Base-by-base conservation (phyloP, 108 stramenopile genomes). In the Asterionellopsis glacialis region DNA sequence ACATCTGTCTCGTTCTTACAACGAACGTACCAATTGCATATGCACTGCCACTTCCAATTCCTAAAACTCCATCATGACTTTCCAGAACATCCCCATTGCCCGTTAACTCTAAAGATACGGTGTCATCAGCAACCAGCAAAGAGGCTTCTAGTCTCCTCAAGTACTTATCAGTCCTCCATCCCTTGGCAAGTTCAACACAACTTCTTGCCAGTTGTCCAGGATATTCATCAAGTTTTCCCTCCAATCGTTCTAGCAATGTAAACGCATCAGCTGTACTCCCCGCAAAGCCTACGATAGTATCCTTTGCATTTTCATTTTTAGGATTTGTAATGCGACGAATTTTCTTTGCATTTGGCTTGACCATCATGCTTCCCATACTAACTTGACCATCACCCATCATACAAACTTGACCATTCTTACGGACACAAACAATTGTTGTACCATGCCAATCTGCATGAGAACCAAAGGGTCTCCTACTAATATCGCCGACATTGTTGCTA, bases 351-450 rank as follows among this genome's bases (percentile, higher is more conserved):
- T 97, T 97, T 25, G 94, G 91, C 75, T 99, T 99, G 51, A 98
- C 94, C 39, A 95, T 87, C 78, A 80, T 80, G 60, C 63, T 75
- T 16, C 98, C 97, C 85, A 92, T 90, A 57, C 86, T 87, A 49
- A 99, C 96, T 87, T 97, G 96, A 23, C 98, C 98, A 67, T 99
- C 98, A n/a, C 97, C 98, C 81, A 97, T 96, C 94, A 99, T 95
- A 55, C 95, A 97, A 51, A 99, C 93, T 45, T 94, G 88, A 28
- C 96, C 98, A 54, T 94, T 85, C 57, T 95, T 94, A 12, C 96
- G 93, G 23, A 98, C 97, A 64, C 95, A 97, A 9, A 98, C 70
- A 59, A 98, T 98, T 38, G 97, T 96, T 0, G 75, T 88, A 5
- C 72, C 76, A 48, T 71, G 70, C 47, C 70, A 67, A 1, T 41